Evolutionary conservation across 2,329 filamentous ascomycete genomes (phyloP).

Genomic region (Canariomyces notabilis): DNA sequence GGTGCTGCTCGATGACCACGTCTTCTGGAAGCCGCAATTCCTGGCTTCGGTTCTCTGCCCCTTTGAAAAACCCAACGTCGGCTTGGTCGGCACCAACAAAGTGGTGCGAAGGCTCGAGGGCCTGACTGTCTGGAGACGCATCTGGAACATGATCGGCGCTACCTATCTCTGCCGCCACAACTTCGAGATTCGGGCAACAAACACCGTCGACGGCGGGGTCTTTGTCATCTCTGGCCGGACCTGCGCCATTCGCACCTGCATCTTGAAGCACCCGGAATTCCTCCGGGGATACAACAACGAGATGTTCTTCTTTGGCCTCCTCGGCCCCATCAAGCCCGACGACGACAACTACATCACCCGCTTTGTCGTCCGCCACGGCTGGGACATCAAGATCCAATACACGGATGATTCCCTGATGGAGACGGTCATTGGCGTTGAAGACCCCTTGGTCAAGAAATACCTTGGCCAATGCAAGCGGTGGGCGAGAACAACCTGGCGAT

Average conservation of each 20-base stretch:
- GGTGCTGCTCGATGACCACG: slow-evolving; percentile 48
- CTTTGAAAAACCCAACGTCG: slow-evolving; percentile 43
- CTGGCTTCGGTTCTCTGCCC: slow-evolving; percentile 39
- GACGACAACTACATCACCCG: slow-evolving; percentile 60
- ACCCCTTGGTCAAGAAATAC: slow-evolving; percentile 36
- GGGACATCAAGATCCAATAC: slow-evolving; percentile 51
- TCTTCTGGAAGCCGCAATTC: slow-evolving; percentile 43
- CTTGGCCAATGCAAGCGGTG: slow-evolving; percentile 50
- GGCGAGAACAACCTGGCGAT: slow-evolving; percentile 54
- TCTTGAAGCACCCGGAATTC: slow-evolving; percentile 43
- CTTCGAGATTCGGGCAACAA: slow-evolving; percentile 54
- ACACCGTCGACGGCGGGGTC: slow-evolving; percentile 53
- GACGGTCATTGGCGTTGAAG: slow-evolving; percentile 46
- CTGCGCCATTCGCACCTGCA: slow-evolving; percentile 43
- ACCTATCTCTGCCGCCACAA: slow-evolving; percentile 59
- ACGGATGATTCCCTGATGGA: slow-evolving; percentile 42
- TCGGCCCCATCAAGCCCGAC: slow-evolving; percentile 46
- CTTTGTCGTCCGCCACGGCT: slow-evolving; percentile 45
- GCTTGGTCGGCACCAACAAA: slow-evolving; percentile 54
- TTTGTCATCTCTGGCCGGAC: slow-evolving; percentile 56
- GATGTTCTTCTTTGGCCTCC: slow-evolving; percentile 40
- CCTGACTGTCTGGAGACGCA: slow-evolving; percentile 26
- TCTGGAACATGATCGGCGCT: slow-evolving; percentile 53
- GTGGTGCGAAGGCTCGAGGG: slow-evolving; percentile 31
- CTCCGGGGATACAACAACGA: slow-evolving; percentile 44